phyloP scores from a whole-genome alignment of 2,329 filamentous ascomycete species.

The Aspergillus ibericus region DNA sequence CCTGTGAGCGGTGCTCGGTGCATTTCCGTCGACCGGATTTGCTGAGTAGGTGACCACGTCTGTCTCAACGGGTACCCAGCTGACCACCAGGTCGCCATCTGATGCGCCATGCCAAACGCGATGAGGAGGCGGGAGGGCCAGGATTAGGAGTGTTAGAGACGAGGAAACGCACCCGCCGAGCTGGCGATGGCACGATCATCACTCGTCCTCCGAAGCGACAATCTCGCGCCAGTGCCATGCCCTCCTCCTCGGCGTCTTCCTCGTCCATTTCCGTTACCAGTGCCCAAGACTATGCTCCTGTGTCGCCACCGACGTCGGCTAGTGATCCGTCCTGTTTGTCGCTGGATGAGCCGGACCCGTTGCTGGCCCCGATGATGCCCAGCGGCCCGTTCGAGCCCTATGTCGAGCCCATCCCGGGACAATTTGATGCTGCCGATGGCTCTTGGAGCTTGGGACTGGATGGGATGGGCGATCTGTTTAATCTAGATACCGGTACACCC shows the following conservation, averaged over 20 bases:
- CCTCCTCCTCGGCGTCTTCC: conserved; percentile 7
- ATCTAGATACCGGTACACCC: conserved; percentile 54
- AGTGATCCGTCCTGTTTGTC: conserved; percentile 25
- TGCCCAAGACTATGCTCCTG: conserved; percentile 19
- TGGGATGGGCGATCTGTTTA: conserved; percentile 54
- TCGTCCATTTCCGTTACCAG: conserved; percentile 17
- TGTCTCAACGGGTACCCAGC: neutral
- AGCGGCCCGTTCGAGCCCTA: conserved; percentile 33
- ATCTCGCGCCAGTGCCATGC: conserved; percentile 7
- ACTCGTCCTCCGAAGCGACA: conserved; percentile 37
- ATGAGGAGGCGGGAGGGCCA: conserved; percentile 52
- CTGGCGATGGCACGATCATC: conserved; percentile 50
- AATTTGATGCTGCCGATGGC: conserved; percentile 37
- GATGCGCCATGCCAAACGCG: conserved; percentile 52
- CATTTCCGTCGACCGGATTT: conserved; percentile 63
- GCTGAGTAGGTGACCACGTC: conserved; percentile 46
- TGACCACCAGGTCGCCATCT: conserved; percentile 57
- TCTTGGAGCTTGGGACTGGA: conserved; percentile 27
- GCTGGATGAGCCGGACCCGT: conserved; percentile 27
- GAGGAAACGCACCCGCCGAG: conserved; percentile 52
- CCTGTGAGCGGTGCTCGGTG: conserved; percentile 59
- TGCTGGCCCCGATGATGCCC: conserved; percentile 34
- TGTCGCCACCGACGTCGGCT: conserved; percentile 30
- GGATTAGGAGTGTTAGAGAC: conserved; percentile 51
- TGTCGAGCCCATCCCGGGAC: conserved; percentile 34